phyloP scores from a whole-genome alignment of 371 early-diverging fungal species.

The Sporodiniella umbellata region DNA sequence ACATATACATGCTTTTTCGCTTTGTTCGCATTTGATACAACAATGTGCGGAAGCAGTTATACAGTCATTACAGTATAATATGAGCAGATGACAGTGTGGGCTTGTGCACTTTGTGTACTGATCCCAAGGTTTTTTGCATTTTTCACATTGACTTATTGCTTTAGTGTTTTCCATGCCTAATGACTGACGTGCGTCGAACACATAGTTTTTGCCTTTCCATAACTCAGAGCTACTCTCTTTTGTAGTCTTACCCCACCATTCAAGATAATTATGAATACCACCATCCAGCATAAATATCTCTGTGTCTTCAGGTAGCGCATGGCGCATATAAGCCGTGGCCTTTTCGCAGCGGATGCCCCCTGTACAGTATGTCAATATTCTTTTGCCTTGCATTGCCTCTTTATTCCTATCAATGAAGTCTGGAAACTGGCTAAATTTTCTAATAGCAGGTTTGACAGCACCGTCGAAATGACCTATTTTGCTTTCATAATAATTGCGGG shows the following conservation, averaged over 20 bases:
- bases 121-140: conserved; percentile 35
- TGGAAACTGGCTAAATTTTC: conserved; percentile 65
- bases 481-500: conserved; percentile 72
- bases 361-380: conserved; percentile 69
- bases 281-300: conserved; percentile 69
- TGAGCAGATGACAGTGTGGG: conserved; percentile 31
- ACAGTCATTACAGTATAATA: conserved; percentile 33
- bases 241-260: conserved; percentile 52
- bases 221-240: conserved; percentile 17
- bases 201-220: conserved; percentile 70
- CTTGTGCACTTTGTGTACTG: conserved; percentile 39
- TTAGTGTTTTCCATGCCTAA: conserved; percentile 9
- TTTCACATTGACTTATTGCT: conserved; percentile 31
- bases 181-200: conserved; percentile 71
- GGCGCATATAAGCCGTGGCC: conserved; percentile 60
- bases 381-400: conserved; percentile 45
- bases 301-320: conserved; percentile 37
- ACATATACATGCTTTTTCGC: conserved; percentile 24
- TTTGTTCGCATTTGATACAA: conserved; percentile 27
- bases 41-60: conserved; percentile 14
- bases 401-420: conserved; percentile 57
- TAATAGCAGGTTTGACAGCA: conserved; percentile 61
- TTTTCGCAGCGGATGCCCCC: conserved; percentile 67
- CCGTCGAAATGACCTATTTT: conserved; percentile 61
- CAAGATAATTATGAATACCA: conserved; percentile 73